These are phyloP conservation scores for Salix suchowensis DNA, from an alignment of 345 rosid genomes.

Conservation along the genomic window DNA sequence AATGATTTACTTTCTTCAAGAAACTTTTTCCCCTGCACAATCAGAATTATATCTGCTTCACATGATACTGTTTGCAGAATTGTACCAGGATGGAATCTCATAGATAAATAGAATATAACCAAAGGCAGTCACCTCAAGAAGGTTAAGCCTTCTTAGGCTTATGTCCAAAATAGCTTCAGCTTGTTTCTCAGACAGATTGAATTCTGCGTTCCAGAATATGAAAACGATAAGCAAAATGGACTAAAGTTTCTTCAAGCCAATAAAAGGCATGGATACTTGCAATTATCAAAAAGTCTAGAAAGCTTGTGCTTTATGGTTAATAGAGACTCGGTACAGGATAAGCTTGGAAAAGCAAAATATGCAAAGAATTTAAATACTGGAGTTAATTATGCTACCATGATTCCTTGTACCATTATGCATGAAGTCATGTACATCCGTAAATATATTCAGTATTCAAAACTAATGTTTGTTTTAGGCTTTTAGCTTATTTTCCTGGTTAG, in stretches of 20 bases:
- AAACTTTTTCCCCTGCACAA: conserved; percentile 67
- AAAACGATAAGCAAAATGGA: conserved; percentile 2
- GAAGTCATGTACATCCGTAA: not conserved
- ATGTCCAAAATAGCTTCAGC: conserved; percentile 88
- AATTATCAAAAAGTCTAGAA: not conserved
- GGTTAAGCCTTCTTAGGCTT: conserved; percentile 67
- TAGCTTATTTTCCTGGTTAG: not conserved
- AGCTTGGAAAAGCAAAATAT: not conserved
- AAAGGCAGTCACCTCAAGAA: conserved; percentile 60
- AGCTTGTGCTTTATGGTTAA: not conserved
- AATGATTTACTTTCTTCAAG: conserved; percentile 63
- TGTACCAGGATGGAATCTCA: not conserved
- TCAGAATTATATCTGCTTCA: conserved; percentile 6
- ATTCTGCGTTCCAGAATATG: conserved; percentile 38
- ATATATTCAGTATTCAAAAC: not conserved
- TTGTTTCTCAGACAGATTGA: conserved; percentile 77
- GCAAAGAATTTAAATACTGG: not conserved
- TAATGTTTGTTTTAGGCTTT: not conserved
- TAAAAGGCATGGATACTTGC: not conserved
- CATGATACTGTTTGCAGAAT: not conserved
- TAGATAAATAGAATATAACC: not conserved
- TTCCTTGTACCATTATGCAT: not conserved
- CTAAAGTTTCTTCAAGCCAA: not conserved
- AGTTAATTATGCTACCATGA: not conserved
- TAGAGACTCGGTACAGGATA: not conserved